Percentiles rank a stretch among this genome's conserved stretches.
These are phyloP conservation scores for Speleostelium caveatum DNA, from an alignment of 78 protist genomes.

Conservation along the genomic window DNA sequence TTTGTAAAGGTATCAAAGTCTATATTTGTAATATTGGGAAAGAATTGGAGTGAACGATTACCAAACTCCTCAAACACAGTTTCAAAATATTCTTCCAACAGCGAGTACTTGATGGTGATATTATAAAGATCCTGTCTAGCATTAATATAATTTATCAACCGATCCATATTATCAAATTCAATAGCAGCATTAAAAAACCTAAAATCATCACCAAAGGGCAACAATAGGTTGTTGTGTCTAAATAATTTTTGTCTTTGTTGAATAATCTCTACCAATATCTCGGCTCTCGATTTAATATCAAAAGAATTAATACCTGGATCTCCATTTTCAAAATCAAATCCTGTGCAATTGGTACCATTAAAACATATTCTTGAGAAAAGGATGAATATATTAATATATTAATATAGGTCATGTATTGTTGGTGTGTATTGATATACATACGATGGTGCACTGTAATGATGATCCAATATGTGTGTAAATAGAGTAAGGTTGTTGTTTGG, in stretches of 20 bases:
- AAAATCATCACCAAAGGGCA: slow-evolving; percentile 71
- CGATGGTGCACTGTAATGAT: slow-evolving; percentile 67
- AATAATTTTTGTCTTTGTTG: slow-evolving; percentile 3
- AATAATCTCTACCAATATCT: slow-evolving; percentile 44
- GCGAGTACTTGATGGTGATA: slow-evolving; percentile 13
- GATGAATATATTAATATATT: background rate
- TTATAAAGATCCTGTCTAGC: background rate
- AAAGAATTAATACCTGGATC: slow-evolving; percentile 65
- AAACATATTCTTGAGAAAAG: background rate
- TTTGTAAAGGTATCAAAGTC: slow-evolving; percentile 33
- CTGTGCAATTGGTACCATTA: slow-evolving; percentile 30
- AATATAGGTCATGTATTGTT: background rate
- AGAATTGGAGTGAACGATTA: background rate
- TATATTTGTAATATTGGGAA: background rate
- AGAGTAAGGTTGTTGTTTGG: slow-evolving; percentile 1
- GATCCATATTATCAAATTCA: slow-evolving; percentile 73
- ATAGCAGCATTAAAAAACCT: slow-evolving; percentile 42
- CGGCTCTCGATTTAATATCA: slow-evolving; percentile 52
- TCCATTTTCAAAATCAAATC: slow-evolving; percentile 61
- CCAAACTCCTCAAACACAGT: background rate
- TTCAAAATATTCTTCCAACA: slow-evolving; percentile 48
- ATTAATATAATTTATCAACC: slow-evolving; percentile 65
- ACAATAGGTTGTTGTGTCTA: slow-evolving; percentile 61
- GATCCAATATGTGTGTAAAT: slow-evolving; percentile 51
- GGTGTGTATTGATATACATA: slow-evolving; percentile 28